A percentile compares a stretch with the other conserved stretches of the same genome.
Conservation (phyloP, 176 grass and related monocot species). For the Chrysopogon serrulatus region DNA sequence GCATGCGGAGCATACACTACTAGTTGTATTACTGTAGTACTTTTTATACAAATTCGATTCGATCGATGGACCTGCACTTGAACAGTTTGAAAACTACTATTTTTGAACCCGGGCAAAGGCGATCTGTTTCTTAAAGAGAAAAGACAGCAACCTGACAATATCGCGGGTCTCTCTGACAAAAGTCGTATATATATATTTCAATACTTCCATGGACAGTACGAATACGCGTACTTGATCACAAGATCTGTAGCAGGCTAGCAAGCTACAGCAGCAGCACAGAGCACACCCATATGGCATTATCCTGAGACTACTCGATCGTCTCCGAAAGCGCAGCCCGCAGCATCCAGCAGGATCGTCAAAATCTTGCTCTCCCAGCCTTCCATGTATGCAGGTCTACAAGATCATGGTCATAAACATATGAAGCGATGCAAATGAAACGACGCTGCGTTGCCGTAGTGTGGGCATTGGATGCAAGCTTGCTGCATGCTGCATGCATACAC, state of each 20-base stretch:
- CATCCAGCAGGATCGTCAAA: not conserved
- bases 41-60: not conserved
- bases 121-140: not conserved
- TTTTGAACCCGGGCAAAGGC: conserved; percentile 13
- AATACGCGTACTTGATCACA: not conserved
- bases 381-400: not conserved
- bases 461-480: no score
- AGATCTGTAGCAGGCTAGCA: not conserved
- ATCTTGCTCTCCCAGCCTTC: not conserved
- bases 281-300: not conserved
- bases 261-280: not conserved
- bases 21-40: not conserved
- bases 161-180: conserved; percentile 9
- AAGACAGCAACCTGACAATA: conserved; percentile 1
- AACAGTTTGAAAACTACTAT: not conserved
- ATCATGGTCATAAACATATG: not conserved
- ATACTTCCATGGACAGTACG: not conserved
- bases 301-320: not conserved
- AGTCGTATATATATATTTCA: not conserved
- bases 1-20: conserved; percentile 20
- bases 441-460: not conserved
- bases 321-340: not conserved
- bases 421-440: not conserved
- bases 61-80: not conserved
- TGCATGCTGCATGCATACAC: no score